Evolutionary conservation across 2,329 filamentous ascomycete genomes (phyloP), one percentile per base, ranked within the genome.

Genomic region (Colletotrichum plurivorum): DNA sequence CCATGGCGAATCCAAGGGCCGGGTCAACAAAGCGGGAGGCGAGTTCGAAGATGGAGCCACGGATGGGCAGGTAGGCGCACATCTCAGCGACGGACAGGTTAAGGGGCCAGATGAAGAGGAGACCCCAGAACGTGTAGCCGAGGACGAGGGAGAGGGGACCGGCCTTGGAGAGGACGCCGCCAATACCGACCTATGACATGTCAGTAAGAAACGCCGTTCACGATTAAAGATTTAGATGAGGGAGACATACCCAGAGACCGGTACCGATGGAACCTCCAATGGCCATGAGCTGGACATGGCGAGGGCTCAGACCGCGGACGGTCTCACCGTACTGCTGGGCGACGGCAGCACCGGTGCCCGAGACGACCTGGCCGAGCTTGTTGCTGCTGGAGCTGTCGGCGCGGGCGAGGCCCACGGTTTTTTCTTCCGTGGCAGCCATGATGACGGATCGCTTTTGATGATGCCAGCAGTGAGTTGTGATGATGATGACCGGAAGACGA

Each of bases 21-120:
- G 86, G 85, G 73, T 90, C 88, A 36, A 88, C 83, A 71, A 86
- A 89, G 18, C 87, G 84, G 16, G 80, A 81, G 63, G 84, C 85
- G 57, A 88, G 84, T 71, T 88, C 85, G 48, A 88, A 87, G 51
- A 89, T 85, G 16, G 85, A 84, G 52, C 86, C 83, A 41, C 85
- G 81, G 58, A 89, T 79, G 4, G 87, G 88, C 25, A 89, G 79
- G 69, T 87, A 88, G 7, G 87, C 83, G 61, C 83, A 84, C 85
- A 90, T 88, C 77, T 90, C 88, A 61, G 85, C 87, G 41, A 89
- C 81, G 71, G 79, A 82, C 69, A 84, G 73, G 77, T 83, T 81
- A 55, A 78, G 63, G 13, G 82, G 83, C 82, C 81, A 84, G 73
- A 84, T 78, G 76, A 81, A 84, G 71, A 80, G 77, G 46, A 82